Evolutionary conservation across 441 rosid genomes (phyloP).

Genomic region (Isatis lusitanica): DNA sequence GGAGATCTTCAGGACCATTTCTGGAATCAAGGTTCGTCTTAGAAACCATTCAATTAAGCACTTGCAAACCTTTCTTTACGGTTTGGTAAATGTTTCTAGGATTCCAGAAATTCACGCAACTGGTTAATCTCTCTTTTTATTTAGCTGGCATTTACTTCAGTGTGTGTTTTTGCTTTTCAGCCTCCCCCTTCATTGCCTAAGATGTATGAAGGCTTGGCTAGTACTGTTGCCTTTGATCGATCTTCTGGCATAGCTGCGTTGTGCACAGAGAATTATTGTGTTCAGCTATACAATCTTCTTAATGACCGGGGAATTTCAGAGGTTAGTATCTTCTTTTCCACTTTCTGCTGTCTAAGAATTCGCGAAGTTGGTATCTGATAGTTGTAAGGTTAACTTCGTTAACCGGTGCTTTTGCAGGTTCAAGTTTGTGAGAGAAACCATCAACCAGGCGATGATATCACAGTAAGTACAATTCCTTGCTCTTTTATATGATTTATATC

Average conservation of each 20-base stretch:
- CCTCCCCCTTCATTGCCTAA: slow-evolving; percentile 71
- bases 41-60: background rate
- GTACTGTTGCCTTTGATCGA: slow-evolving; percentile 69
- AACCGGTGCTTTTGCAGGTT: slow-evolving; percentile 51
- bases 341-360: slow-evolving; percentile 7
- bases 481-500: background rate
- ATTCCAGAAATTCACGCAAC: background rate
- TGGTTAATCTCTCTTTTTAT: background rate
- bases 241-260: slow-evolving; percentile 77
- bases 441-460: slow-evolving; percentile 90
- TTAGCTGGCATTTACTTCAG: slow-evolving; percentile 11
- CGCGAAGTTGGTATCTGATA: background rate
- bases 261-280: slow-evolving; percentile 72
- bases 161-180: slow-evolving; percentile 45
- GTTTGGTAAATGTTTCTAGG: background rate
- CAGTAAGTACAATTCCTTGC: slow-evolving; percentile 46
- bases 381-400: slow-evolving; percentile 29
- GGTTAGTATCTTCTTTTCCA: slow-evolving; percentile 45
- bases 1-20: slow-evolving; percentile 81
- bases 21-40: slow-evolving; percentile 87
- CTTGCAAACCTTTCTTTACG: background rate
- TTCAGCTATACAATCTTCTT: slow-evolving; percentile 85
- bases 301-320: slow-evolving; percentile 81
- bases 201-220: slow-evolving; percentile 44
- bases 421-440: slow-evolving; percentile 96